Percentiles rank a stretch among this genome's conserved stretches.
phyloP scores from a whole-genome alignment of 345 rosid genomes.

The Carallia pectinifolia region DNA sequence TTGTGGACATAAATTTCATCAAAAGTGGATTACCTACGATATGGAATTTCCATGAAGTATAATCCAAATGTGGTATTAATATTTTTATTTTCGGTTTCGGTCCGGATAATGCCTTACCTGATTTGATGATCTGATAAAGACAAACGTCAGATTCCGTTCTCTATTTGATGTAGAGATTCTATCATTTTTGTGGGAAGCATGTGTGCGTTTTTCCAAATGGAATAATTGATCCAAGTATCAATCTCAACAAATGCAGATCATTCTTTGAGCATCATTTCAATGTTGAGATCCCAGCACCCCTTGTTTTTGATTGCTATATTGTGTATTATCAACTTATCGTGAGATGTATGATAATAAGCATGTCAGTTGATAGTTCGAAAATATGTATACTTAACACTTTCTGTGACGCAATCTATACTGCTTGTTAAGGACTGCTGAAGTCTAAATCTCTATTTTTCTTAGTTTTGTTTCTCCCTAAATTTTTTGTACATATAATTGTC shows the following conservation, averaged over 20 bases:
- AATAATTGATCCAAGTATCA: background rate
- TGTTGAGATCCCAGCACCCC: background rate
- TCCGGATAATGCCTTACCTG: too few relatives aligned
- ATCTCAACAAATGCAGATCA: background rate
- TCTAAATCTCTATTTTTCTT: background rate
- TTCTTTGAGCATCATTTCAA: background rate
- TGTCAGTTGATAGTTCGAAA: too few relatives aligned
- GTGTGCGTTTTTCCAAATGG: background rate
- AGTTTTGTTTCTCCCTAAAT: background rate
- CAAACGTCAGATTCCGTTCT: constrained; percentile 6
- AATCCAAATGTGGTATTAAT: background rate
- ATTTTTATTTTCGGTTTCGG: too few relatives aligned
- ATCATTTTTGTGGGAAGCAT: background rate
- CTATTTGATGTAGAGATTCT: background rate
- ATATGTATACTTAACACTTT: too few relatives aligned
- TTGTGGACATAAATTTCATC: too few relatives aligned
- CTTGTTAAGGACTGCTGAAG: background rate
- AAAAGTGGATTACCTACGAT: too few relatives aligned
- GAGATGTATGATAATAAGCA: too few relatives aligned
- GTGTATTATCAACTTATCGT: too few relatives aligned
- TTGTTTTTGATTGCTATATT: background rate
- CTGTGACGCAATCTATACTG: too few relatives aligned
- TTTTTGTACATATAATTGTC: constrained; percentile 5
- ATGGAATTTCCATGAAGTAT: too few relatives aligned
- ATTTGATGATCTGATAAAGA: background rate